A percentile compares a stretch with the other conserved stretches of the same genome.
Conservation (phyloP, 1,139 yeast genomes). For the Hanseniaspora uvarum region DNA sequence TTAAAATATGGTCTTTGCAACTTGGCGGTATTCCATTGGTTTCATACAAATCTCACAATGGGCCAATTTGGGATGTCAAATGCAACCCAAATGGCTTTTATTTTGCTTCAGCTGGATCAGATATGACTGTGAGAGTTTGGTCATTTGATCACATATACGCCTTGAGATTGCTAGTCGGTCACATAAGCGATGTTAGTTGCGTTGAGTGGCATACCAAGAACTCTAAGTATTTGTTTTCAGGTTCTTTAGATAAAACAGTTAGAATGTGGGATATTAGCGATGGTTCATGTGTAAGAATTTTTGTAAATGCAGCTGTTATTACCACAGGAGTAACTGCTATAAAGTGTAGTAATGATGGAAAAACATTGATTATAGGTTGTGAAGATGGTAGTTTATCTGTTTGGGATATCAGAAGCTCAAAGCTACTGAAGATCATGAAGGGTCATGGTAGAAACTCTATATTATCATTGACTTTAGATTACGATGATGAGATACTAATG, state of each 20-base stretch:
- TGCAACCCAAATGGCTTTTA: constrained; percentile 94
- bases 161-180: constrained; percentile 91
- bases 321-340: constrained; percentile 78
- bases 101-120: constrained; percentile 95
- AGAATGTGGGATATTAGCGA: constrained; percentile 95
- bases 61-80: constrained; percentile 95
- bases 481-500: constrained; percentile 79
- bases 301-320: constrained; percentile 45
- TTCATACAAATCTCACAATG: constrained; percentile 90
- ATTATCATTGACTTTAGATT: constrained; percentile 73
- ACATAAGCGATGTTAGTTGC: constrained; percentile 89
- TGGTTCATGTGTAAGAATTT: constrained; percentile 86
- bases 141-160: constrained; percentile 97
- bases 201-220: constrained; percentile 87
- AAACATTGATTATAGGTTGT: constrained; percentile 93
- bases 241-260: constrained; percentile 89
- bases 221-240: constrained; percentile 86
- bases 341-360: constrained; percentile 91
- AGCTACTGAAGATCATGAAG: constrained; percentile 67
- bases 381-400: constrained; percentile 82
- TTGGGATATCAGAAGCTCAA: constrained; percentile 93
- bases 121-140: constrained; percentile 96
- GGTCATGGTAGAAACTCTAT: constrained; percentile 89
- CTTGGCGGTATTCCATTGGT: constrained; percentile 72
- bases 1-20: constrained; percentile 87